Percentiles rank a stretch among this genome's conserved stretches.
Conservation (phyloP, 345 rosid species). For the Rubroshorea leprosula region DNA sequence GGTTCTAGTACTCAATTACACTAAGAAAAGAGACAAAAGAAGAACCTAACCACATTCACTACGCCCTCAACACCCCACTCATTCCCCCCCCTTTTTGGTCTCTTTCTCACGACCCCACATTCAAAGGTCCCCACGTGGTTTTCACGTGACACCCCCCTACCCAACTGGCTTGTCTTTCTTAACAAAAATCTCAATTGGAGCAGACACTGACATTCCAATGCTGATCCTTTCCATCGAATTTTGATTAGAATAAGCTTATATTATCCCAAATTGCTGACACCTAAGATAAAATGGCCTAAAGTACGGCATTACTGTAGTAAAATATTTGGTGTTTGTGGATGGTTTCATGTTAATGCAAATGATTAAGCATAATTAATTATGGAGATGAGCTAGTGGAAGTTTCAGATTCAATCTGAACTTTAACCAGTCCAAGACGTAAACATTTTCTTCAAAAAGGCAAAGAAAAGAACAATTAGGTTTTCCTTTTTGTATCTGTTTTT, state of each 20-base stretch:
- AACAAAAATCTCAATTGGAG: too few relatives aligned
- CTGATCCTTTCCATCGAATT: background rate
- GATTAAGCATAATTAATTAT: conserved; percentile 17
- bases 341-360: conserved; percentile 20
- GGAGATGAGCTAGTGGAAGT: background rate
- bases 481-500: conserved; percentile 7
- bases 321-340: background rate
- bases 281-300: conserved; percentile 7
- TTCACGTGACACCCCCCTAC: conserved; percentile 9
- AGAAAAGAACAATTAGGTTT: background rate
- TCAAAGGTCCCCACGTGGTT: conserved; percentile 12
- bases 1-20: conserved; percentile 40
- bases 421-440: conserved; percentile 15
- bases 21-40: conserved; percentile 21
- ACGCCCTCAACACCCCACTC: conserved; percentile 9
- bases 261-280: conserved; percentile 9
- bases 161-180: background rate
- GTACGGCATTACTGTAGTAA: background rate
- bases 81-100: conserved; percentile 7
- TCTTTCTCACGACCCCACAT: background rate
- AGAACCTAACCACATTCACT: conserved; percentile 40
- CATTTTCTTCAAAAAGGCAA: conserved; percentile 10
- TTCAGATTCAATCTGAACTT: background rate
- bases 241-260: background rate
- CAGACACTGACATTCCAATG: background rate